Percentiles rank a stretch among this genome's conserved stretches.
These are phyloP conservation scores for Penicillium sp. DNA, from an alignment of 2,329 filamentous ascomycete genomes.

Conservation along the genomic window DNA sequence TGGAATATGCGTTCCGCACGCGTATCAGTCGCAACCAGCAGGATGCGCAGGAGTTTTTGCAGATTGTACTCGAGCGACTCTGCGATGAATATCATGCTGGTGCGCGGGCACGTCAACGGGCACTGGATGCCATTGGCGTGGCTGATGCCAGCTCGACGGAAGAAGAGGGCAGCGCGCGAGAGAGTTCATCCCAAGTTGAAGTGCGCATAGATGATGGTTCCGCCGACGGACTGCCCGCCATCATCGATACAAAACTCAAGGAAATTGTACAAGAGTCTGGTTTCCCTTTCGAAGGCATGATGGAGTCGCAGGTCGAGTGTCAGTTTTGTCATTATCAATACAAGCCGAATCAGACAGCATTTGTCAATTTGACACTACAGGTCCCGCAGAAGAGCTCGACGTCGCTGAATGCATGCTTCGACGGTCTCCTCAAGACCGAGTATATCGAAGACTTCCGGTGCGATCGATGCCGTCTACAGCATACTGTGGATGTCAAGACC, in stretches of 20 bases:
- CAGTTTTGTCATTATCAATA: conserved; percentile 86
- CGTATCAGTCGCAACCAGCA: conserved; percentile 92
- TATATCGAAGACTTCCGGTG: conserved; percentile 97
- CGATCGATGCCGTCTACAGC: conserved; percentile 82
- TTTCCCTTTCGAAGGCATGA: conserved; percentile 86
- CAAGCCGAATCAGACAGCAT: conserved; percentile 74
- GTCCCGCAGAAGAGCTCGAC: conserved; percentile 81
- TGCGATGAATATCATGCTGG: conserved; percentile 93
- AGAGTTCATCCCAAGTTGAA: conserved; percentile 31
- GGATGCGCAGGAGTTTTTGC: conserved; percentile 94
- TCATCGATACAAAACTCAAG: conserved; percentile 38
- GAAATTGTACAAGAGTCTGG: conserved; percentile 48
- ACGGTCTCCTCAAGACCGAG: conserved; percentile 90
- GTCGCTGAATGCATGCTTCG: conserved; percentile 81
- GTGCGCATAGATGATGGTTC: conserved; percentile 39
- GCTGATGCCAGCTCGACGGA: conserved; percentile 16
- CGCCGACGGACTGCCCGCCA: conserved; percentile 31
- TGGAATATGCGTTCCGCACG: conserved; percentile 83
- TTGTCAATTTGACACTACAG: conserved; percentile 86
- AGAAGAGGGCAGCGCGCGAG: conserved; percentile 13
- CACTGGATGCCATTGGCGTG: conserved; percentile 24
- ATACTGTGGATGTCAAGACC: conserved; percentile 65
- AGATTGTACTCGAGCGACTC: conserved; percentile 85
- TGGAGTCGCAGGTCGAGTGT: conserved; percentile 95
- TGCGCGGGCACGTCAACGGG: conserved; percentile 60